Base-by-base conservation (phyloP, 2,329 filamentous ascomycete species). In the Lachnellula occidentalis region DNA sequence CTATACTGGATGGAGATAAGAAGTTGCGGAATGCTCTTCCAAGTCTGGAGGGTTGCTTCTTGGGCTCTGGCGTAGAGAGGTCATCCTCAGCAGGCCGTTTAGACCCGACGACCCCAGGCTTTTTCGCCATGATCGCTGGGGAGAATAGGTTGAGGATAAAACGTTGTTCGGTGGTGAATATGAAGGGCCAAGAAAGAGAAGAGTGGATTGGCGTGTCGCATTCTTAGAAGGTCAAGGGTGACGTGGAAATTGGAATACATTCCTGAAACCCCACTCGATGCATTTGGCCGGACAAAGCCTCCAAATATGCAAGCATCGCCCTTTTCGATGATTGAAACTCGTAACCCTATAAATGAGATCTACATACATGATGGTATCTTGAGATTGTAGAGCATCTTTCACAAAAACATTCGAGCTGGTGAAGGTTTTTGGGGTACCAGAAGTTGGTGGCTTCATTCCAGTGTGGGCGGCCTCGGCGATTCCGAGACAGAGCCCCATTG, bases 191-290 rank as follows among this genome's bases (percentile, higher is more conserved):
- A 11, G 31, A 41, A 24, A 39, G 31, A 21, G 34, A 49, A 49
- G 11, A 41, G 22, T 37, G 34, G 41, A 22, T 8, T 24, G 12
- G 34, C 34, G 36, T 2, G 34, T 19, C 24, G 22, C 50, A 52
- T 52, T 52, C 50, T 52, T 52, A 7, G 15, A 31, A 52, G 19
- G 12, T n/a, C 24, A 52, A 42, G 45, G 41, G 41, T 45, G 27
- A 19, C 45, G 19, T 36, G 27, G 45, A 34, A 51, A 51, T 45
- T 51, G 41, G 22, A 46, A 42, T 46, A 46, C 50, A 51, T 51
- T 51, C 50, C 41, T 34, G 27, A 12, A 31, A 31, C 4, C 9
- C 27, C 27, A 31, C 27, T 12, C 27, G 27, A 31, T 11, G 27
- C 27, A 8, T 11, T 31, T 11, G 9, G 27, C 27, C 9, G 8